Evolutionary conservation across 2,329 filamentous ascomycete species (phyloP).

Genomic region (Sclerotinia subarctica): DNA sequence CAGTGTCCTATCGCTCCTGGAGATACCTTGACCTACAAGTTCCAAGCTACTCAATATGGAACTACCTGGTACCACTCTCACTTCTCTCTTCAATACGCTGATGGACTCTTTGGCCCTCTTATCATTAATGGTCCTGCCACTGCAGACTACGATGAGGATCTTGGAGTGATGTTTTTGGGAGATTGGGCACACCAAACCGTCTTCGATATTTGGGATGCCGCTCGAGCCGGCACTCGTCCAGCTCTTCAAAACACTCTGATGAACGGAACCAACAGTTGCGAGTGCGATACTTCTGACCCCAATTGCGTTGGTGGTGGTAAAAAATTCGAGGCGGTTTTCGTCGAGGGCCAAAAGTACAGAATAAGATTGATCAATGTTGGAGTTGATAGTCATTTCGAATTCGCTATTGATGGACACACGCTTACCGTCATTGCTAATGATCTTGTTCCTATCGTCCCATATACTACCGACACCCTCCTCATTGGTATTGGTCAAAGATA

Average conservation of each 20-base stretch:
- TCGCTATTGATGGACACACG: slow-evolving; percentile 54
- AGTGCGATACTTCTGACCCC: slow-evolving; percentile 28
- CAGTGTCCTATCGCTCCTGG: slow-evolving; percentile 63
- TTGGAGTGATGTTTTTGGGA: slow-evolving; percentile 33
- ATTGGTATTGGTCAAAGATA: slow-evolving; percentile 55
- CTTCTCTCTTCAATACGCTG: slow-evolving; percentile 34
- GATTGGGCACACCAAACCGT: slow-evolving; percentile 37
- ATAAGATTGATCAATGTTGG: slow-evolving; percentile 47
- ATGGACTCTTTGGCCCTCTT: slow-evolving; percentile 56
- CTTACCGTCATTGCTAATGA: slow-evolving; percentile 58
- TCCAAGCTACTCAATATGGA: slow-evolving; percentile 37
- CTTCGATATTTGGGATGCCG: slow-evolving; percentile 31
- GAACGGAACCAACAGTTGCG: slow-evolving; percentile 36
- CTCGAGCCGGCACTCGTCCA: slow-evolving; percentile 31
- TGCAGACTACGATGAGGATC: slow-evolving; percentile 54
- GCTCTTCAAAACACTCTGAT: slow-evolving; percentile 34
- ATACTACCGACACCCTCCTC: slow-evolving; percentile 48
- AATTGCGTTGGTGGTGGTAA: slow-evolving; percentile 34
- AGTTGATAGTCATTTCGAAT: slow-evolving; percentile 45
- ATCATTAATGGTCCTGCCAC: slow-evolving; percentile 57
- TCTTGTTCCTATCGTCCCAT: slow-evolving; percentile 57
- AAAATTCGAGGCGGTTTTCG: slow-evolving; percentile 37
- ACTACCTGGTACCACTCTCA: slow-evolving; percentile 38
- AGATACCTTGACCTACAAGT: slow-evolving; percentile 42
- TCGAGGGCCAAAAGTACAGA: slow-evolving; percentile 43